Base-by-base conservation (phyloP, 2,329 filamentous ascomycete genomes). In the Ascochyta clinopodiicola region DNA sequence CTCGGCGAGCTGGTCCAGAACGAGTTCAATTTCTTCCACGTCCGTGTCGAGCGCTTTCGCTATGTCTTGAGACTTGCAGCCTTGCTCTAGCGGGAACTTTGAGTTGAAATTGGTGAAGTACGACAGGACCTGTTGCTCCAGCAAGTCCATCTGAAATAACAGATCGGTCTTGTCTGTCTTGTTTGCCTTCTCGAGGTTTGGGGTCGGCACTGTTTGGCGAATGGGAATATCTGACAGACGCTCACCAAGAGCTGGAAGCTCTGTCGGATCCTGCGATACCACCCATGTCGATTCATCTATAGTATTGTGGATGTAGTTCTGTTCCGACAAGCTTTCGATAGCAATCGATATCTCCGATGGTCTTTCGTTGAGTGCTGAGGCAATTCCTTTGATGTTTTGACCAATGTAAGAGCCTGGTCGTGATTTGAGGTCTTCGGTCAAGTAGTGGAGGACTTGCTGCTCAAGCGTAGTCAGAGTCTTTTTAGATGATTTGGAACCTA, bases 351-450 rank as follows among this genome's bases (percentile, higher is more conserved):
- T 22, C 4, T 53, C 47, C 4, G 17, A 29, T 6, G 32, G 6
- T 1, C 48, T 46, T 29, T 29, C 44, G 2, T 37, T 21, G 2
- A 67, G 24, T 10, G 43, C 51, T 6, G 39, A 39, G 7, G 61
- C 59, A 10, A 68, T 62, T 5, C 50, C 36, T 0, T 45, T 35
- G 4, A 36, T 39, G 1, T 38, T 25, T 25, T 63, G 48, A 12
- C 65, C 65, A 24, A 66, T 60, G 21, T 68, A 66, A 1, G 65
- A 67, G 1, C 60, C 62, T 15, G 53, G 51, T 15, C 63, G 51
- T 3, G 51, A 47, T 10, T 52, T 60, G 0, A 63, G 25, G 15
- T 67, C 64, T 19, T 55, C 8, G 1, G 21, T 55, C 9, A 68
- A 50, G 39, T 65, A 43, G 0, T 22, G 15, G 6, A 68, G 44